These are phyloP conservation scores for Debaryomyces udenii DNA, from an alignment of 1,139 yeast species.

Conservation along the genomic window DNA sequence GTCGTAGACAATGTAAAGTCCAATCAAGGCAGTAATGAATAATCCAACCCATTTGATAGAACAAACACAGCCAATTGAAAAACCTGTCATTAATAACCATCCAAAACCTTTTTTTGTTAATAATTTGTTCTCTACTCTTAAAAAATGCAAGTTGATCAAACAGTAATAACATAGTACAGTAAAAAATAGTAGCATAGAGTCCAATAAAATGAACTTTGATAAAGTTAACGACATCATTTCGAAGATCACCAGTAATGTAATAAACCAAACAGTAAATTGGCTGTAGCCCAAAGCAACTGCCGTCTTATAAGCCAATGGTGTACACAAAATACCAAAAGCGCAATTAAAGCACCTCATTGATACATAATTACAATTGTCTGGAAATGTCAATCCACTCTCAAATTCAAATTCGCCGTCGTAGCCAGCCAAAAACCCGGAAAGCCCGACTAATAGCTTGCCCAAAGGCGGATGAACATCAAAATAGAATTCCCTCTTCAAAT, in stretches of 20 bases:
- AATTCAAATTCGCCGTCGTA: conserved; percentile 68
- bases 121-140: conserved; percentile 40
- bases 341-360: conserved; percentile 71
- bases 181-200: conserved; percentile 72
- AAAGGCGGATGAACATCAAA: conserved; percentile 83
- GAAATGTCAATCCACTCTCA: conserved; percentile 61
- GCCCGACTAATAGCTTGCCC: conserved; percentile 70
- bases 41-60: conserved; percentile 97
- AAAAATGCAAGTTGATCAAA: conserved; percentile 54
- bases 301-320: conserved; percentile 67
- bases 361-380: conserved; percentile 55
- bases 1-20: conserved; percentile 80
- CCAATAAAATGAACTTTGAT: conserved; percentile 71
- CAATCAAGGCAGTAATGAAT: conserved; percentile 81
- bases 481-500: conserved; percentile 65
- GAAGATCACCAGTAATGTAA: conserved; percentile 61
- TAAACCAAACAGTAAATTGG: conserved; percentile 52
- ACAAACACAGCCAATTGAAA: conserved; percentile 88
- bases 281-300: conserved; percentile 52
- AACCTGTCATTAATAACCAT: conserved; percentile 72
- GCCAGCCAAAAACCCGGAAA: conserved; percentile 68
- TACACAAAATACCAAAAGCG: conserved; percentile 60
- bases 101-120: conserved; percentile 48
- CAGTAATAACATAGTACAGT: conserved; percentile 65
- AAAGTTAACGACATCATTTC: conserved; percentile 69